Evolutionary conservation across 106 monocot species (phyloP), one percentile per base, ranked within the genome.

Genomic region (Dendrobium officinale): DNA sequence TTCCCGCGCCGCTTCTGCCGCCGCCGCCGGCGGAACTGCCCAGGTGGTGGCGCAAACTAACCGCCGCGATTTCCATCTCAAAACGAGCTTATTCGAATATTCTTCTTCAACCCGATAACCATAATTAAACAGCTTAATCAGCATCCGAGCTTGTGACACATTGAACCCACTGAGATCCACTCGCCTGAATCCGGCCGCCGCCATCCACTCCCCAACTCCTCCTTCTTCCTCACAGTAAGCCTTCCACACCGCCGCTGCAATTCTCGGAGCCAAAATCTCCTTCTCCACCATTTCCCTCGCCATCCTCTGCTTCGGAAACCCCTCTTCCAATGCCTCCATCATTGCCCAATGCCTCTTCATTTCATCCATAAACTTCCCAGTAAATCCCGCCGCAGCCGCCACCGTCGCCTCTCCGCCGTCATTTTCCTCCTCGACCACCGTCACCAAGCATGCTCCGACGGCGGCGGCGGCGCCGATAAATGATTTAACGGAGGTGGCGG

Each of bases 311-410:
- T 67, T 80, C 45, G 83, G 88, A 70, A 85, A 88, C 73, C 80
- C 85, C 4, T 82, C 80, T 74, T 88, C 88, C 18, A 88, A 22
- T 0, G 88, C 79, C 56, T 88, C 85, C 77, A 73, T 78, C 74
- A 85, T 66, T 29, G 85, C 88, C 73, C 82, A 88, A 80, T 85
- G 85, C 44, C 85, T 79, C 64, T 83, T 78, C 83, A 88, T 27
- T 77, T 80, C 73, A 67, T 66, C 85, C 88, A 85, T 81, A 79
- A 88, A 88, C 49, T 75, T 44, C 18, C 73, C 49, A 15, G 83
- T 73, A 42, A 88, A 88, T 9, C 73, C 79, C 10, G 29, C 73
- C 9, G 8, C 41, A 0, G 8, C 44, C 5, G 44, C 4, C 1
- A 5, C 2, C 0, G 74, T 4, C 0, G 74, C 3, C 8, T 6